Conservation (phyloP, 345 rosid species). For the Rhizophora mangle region DNA sequence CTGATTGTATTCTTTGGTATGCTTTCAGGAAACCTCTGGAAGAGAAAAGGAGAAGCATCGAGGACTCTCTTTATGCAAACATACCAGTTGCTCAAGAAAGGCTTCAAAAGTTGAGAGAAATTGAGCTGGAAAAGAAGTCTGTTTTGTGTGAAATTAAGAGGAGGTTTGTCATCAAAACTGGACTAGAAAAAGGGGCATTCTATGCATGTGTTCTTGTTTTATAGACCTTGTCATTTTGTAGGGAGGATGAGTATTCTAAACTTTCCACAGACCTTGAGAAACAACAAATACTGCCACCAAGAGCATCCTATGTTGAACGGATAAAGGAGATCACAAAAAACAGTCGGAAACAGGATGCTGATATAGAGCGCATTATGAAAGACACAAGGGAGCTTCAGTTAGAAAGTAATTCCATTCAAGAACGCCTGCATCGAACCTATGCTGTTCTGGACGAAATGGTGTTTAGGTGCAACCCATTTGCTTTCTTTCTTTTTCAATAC, state of each 20-base stretch:
- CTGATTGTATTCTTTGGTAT: constrained; percentile 41
- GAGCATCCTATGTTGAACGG: constrained; percentile 57
- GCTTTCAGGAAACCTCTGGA: constrained; percentile 46
- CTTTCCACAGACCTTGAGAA: constrained; percentile 47
- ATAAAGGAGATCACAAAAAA: constrained; percentile 81
- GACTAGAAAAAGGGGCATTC: not conserved
- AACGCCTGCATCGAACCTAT: constrained; percentile 77
- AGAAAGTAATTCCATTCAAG: constrained; percentile 82
- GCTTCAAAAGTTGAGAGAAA: constrained; percentile 52
- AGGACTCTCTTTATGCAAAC: constrained; percentile 51
- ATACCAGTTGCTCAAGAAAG: constrained; percentile 51
- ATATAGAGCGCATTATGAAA: constrained; percentile 61
- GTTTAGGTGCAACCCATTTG: constrained; percentile 45
- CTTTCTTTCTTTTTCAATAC: not conserved
- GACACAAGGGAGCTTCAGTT: constrained; percentile 82
- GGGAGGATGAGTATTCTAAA: constrained; percentile 56
- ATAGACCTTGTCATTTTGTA: constrained; percentile 17
- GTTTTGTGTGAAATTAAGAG: constrained; percentile 51
- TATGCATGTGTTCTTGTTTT: constrained; percentile 2
- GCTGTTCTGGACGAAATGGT: constrained; percentile 76
- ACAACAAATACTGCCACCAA: constrained; percentile 49
- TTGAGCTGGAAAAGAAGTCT: constrained; percentile 45
- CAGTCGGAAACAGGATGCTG: constrained; percentile 75
- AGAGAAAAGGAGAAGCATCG: constrained; percentile 52
- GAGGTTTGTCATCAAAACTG: constrained; percentile 36